Conservation (phyloP, 495 filamentous ascomycete genomes). For the Talaromyces ruber region DNA sequence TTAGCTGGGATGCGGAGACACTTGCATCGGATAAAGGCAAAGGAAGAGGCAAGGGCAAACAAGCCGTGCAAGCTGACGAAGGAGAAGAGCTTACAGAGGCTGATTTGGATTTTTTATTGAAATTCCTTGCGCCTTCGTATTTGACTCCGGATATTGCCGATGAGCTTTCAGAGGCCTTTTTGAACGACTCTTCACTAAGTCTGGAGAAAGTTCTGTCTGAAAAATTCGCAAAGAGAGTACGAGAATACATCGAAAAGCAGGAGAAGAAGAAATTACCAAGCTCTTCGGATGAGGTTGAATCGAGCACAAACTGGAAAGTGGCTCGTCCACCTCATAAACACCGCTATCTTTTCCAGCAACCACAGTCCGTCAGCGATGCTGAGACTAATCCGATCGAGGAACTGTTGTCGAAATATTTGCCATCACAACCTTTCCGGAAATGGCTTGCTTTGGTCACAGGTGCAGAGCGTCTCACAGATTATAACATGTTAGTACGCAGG, state of each 20-base stretch:
- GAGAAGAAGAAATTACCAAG: constrained; percentile 40
- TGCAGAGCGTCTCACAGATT: constrained; percentile 49
- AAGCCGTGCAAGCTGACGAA: constrained; percentile 31
- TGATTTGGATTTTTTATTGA: constrained; percentile 79
- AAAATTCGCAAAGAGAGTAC: constrained; percentile 63
- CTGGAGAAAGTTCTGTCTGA: constrained; percentile 67
- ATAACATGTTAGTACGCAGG: constrained; percentile 65
- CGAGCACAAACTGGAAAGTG: constrained; percentile 55
- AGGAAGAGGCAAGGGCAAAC: constrained; percentile 36
- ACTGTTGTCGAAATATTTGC: constrained; percentile 68
- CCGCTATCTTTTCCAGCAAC: constrained; percentile 74
- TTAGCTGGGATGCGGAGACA: constrained; percentile 24
- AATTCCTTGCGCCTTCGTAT: constrained; percentile 83
- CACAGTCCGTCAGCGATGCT: constrained; percentile 11
- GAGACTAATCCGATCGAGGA: constrained; percentile 54
- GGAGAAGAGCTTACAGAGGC: constrained; percentile 53
- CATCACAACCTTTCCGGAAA: constrained; percentile 78
- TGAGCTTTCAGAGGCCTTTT: constrained; percentile 67
- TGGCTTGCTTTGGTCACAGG: constrained; percentile 81
- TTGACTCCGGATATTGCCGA: constrained; percentile 92
- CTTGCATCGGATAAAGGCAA: constrained; percentile 17
- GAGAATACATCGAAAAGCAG: constrained; percentile 56
- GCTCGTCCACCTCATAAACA: constrained; percentile 92
- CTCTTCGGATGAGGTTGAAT: constrained; percentile 49
- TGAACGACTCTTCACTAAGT: constrained; percentile 71